Evolutionary conservation across 2,329 filamentous ascomycete genomes (phyloP).

Genomic region (Stachybotrys elegans): DNA sequence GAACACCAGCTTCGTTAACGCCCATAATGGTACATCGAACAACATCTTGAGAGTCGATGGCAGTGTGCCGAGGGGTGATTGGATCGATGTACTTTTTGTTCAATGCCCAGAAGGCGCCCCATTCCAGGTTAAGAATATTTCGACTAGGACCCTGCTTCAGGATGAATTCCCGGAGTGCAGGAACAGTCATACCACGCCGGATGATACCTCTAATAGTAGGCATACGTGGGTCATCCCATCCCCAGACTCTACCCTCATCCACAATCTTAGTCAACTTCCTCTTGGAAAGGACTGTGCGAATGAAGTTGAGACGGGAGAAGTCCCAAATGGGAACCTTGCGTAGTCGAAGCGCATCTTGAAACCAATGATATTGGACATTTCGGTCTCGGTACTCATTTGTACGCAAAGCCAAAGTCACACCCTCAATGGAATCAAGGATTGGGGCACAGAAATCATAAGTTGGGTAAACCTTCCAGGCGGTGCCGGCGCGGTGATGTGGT

Average conservation of each 20-base stretch:
- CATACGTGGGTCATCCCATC: slow-evolving; percentile 68
- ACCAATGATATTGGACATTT: neutral
- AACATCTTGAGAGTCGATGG: slow-evolving; percentile 57
- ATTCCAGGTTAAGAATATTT: slow-evolving; percentile 72
- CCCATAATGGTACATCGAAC: slow-evolving; percentile 64
- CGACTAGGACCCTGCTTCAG: slow-evolving; percentile 71
- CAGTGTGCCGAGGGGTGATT: slow-evolving; percentile 63
- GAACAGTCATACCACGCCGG: slow-evolving; percentile 67
- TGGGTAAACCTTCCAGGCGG: neutral
- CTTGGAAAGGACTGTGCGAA: neutral
- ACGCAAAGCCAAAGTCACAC: neutral
- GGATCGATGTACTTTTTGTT: slow-evolving; percentile 76
- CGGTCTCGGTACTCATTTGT: neutral
- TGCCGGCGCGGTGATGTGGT: neutral
- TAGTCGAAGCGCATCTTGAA: neutral
- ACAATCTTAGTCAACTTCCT: neutral
- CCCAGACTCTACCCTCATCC: slow-evolving; percentile 19
- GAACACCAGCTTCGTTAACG: slow-evolving; percentile 55
- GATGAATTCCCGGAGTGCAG: slow-evolving; percentile 71
- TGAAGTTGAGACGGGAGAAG: neutral
- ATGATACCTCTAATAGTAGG: slow-evolving; percentile 70
- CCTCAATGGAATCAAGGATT: neutral
- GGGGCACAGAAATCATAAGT: neutral
- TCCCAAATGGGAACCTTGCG: neutral
- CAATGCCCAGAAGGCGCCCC: slow-evolving; percentile 59